Conservation (phyloP, 257 asterid species). For the Solanum rostratum region DNA sequence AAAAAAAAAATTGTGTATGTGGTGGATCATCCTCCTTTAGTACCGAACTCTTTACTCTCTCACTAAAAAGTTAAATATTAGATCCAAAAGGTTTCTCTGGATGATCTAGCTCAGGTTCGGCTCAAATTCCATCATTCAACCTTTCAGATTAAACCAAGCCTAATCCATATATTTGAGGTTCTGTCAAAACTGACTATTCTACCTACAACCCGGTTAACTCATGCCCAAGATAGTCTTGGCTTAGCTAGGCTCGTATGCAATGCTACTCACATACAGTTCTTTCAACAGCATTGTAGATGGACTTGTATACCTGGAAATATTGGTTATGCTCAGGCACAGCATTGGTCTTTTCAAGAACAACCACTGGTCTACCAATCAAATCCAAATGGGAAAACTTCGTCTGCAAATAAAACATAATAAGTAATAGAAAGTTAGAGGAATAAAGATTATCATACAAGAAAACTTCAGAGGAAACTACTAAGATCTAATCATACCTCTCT, state of each 20-base stretch:
- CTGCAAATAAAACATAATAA: conserved; percentile 36
- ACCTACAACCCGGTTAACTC: not conserved
- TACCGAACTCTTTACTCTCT: not conserved
- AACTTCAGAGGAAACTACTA: not conserved
- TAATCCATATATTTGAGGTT: not conserved
- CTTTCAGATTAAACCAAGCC: not conserved
- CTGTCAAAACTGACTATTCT: not conserved
- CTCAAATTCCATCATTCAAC: not conserved
- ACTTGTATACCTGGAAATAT: conserved; percentile 61
- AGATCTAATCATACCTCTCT: conserved; percentile 50
- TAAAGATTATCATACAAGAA: not conserved
- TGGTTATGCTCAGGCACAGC: conserved; percentile 90
- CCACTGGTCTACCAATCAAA: conserved; percentile 84
- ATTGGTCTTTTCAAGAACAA: conserved; percentile 67
- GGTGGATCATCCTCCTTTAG: not conserved
- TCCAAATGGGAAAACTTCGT: conserved; percentile 79
- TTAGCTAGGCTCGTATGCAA: not conserved
- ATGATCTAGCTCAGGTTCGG: not conserved
- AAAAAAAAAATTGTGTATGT: not conserved
- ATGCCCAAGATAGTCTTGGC: not conserved
- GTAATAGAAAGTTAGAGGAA: conserved; percentile 12
- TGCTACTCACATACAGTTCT: not conserved
- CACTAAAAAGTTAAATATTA: not conserved
- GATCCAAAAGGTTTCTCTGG: not conserved
- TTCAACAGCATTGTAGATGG: not conserved